A percentile compares a stretch with the other conserved stretches of the same genome.
These are phyloP conservation scores for Fusarium marasasianum DNA, from an alignment of 2,329 filamentous ascomycete species.

Conservation along the genomic window DNA sequence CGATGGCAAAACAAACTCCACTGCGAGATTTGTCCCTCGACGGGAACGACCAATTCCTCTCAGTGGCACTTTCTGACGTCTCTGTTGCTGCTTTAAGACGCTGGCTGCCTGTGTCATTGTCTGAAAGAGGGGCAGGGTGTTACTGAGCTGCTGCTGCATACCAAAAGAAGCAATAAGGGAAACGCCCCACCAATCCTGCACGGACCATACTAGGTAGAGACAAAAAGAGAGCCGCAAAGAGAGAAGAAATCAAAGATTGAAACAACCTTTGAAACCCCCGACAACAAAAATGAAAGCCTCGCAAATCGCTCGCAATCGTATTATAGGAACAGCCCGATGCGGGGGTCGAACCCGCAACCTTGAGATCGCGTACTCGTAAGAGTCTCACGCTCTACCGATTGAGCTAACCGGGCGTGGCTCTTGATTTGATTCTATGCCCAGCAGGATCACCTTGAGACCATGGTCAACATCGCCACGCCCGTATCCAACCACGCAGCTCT, in stretches of 20 bases:
- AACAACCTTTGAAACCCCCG: not conserved
- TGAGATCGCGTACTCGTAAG: slow-evolving; percentile 62
- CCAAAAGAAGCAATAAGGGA: not conserved
- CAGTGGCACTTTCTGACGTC: not conserved
- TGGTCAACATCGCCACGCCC: not conserved
- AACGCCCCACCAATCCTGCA: slow-evolving; percentile 3
- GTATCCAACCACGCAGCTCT: not conserved
- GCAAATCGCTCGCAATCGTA: slow-evolving; percentile 23
- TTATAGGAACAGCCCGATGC: slow-evolving; percentile 54
- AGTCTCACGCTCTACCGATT: slow-evolving; percentile 73
- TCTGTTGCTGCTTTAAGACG: slow-evolving; percentile 39
- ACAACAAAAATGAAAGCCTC: slow-evolving; percentile 22
- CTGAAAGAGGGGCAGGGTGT: slow-evolving; percentile 14
- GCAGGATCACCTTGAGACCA: not conserved
- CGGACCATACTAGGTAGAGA: not conserved
- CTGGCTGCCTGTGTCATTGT: not conserved
- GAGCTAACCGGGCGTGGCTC: slow-evolving; percentile 49
- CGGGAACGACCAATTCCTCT: not conserved
- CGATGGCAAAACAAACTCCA: not conserved
- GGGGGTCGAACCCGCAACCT: slow-evolving; percentile 66
- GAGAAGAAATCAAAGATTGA: no score
- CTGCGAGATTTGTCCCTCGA: not conserved
- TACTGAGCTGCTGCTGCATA: slow-evolving; percentile 14
- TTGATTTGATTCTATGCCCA: slow-evolving; percentile 16
- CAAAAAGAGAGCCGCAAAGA: not conserved